Base-by-base conservation (phyloP, 1,284 basidiomycete genomes). In the Ceratobasidium sp. region DNA sequence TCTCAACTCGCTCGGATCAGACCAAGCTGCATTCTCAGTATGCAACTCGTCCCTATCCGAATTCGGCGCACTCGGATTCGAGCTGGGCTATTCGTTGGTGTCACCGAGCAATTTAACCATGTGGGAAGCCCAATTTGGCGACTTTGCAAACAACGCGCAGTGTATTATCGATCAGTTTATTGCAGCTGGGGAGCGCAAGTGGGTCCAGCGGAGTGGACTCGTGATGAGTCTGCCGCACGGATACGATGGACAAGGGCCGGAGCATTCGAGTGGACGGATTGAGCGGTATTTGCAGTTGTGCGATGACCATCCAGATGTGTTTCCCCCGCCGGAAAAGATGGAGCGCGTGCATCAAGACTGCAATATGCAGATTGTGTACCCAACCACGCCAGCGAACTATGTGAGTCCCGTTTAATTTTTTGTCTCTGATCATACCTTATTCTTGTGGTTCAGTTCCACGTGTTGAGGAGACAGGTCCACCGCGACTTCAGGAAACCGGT, bases 71-170 rank as follows among this genome's bases (percentile, higher is more conserved):
- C 92, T 99, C 76, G 98, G 98, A 54, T 99, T 99, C 83, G 98
- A 99, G 84, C 90, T 99, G 27, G 98, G 98, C 11, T 99, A 98
- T 85, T 99, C 98, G 34, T 91, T 99, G 76, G 97, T 99, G 75
- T 97, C 95, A 49, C 98, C 98, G 34, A 91, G 96, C 81, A 88
- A 91, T 65, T 86, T 99, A 78, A 96, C 96, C 27, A 92, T 99
- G 81, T 99, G 98, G 98, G 98, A 99, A 83, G 98, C 95, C 29
- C 96, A 98, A 83, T 98, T 99, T 80, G 97, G 97, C n/a, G 56
- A 99, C 83, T 99, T 98, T 82, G 94, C 92, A 61, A 98, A 98
- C 85, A 96, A 93, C 78, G 97, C 97, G 3, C 58, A 61, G 37
- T 61, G 58, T 61, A 98, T 99, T 83, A 98, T 99, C 79, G 98